phyloP scores from a whole-genome alignment of 2,329 filamentous ascomycete genomes.

The Balansia obtecta region DNA sequence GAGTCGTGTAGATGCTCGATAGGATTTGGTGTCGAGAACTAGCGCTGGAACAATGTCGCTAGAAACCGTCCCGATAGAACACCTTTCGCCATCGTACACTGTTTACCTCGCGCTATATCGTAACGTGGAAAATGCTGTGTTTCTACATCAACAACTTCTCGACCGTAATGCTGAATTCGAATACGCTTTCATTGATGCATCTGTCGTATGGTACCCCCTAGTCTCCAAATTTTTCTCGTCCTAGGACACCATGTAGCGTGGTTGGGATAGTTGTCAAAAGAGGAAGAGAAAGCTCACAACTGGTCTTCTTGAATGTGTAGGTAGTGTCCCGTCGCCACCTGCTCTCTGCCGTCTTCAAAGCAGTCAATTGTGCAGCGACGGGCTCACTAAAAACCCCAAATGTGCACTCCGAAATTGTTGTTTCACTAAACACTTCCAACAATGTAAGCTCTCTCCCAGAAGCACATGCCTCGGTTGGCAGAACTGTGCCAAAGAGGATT shows the following conservation, averaged over 20 bases:
- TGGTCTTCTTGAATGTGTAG: constrained; percentile 24
- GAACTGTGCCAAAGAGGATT: too few relatives aligned
- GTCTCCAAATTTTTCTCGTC: neutral
- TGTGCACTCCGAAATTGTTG: constrained; percentile 80
- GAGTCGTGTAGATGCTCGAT: neutral
- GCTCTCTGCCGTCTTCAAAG: constrained; percentile 63
- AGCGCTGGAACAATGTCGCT: constrained; percentile 21
- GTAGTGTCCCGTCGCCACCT: constrained; percentile 61
- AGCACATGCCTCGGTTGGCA: too few relatives aligned
- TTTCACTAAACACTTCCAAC: constrained; percentile 66
- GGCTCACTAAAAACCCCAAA: constrained; percentile 64
- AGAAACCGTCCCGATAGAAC: constrained; percentile 60
- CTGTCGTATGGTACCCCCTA: constrained; percentile 44
- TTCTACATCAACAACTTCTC: constrained; percentile 74
- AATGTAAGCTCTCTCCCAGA: constrained; percentile 42
- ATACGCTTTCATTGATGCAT: constrained; percentile 87
- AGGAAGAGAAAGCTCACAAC: neutral
- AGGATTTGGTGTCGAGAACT: neutral
- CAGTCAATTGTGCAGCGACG: constrained; percentile 53
- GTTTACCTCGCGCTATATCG: constrained; percentile 67
- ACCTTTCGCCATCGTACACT: constrained; percentile 54
- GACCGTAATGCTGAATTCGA: constrained; percentile 74
- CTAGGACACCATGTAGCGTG: neutral
- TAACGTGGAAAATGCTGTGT: constrained; percentile 63
- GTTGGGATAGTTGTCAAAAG: neutral